phyloP scores from a whole-genome alignment of 2,329 filamentous ascomycete species.

The Pseudocercospora musae region DNA sequence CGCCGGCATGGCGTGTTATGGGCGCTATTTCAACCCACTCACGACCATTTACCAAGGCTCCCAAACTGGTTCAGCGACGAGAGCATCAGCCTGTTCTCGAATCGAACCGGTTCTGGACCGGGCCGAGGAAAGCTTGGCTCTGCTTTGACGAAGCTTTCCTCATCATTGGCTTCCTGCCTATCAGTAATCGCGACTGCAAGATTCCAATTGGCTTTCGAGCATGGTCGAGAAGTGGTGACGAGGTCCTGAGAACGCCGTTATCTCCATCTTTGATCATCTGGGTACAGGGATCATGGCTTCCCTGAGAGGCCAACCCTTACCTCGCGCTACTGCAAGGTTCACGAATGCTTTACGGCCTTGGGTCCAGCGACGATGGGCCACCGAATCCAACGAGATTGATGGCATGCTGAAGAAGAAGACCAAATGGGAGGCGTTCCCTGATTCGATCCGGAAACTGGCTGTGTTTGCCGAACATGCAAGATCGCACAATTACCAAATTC shows the following conservation, averaged over 20 bases:
- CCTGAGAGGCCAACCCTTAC: background rate
- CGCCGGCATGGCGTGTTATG: background rate
- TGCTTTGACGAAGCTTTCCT: background rate
- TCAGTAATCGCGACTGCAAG: background rate
- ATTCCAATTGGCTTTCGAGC: background rate
- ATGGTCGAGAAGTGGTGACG: background rate
- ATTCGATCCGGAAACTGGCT: slow-evolving; percentile 20
- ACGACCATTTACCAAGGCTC: too few species aligned
- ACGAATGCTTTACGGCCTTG: background rate
- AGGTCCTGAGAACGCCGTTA: background rate
- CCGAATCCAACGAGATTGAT: slow-evolving; percentile 21
- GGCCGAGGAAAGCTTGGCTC: background rate
- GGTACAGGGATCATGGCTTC: slow-evolving; percentile 4
- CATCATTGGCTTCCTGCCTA: background rate
- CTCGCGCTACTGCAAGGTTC: background rate
- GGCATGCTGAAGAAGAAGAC: slow-evolving; percentile 23
- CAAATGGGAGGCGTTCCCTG: slow-evolving; percentile 20
- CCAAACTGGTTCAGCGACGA: too few species aligned
- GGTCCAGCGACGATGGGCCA: slow-evolving; percentile 7
- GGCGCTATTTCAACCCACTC: background rate
- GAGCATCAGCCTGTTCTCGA: too few species aligned
- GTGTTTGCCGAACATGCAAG: slow-evolving; percentile 25
- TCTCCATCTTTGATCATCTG: background rate
- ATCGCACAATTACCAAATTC: slow-evolving; percentile 24
- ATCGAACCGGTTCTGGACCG: background rate